Evolutionary conservation across 2,329 filamentous ascomycete species (phyloP).

Genomic region (Clarireedia paspali): DNA sequence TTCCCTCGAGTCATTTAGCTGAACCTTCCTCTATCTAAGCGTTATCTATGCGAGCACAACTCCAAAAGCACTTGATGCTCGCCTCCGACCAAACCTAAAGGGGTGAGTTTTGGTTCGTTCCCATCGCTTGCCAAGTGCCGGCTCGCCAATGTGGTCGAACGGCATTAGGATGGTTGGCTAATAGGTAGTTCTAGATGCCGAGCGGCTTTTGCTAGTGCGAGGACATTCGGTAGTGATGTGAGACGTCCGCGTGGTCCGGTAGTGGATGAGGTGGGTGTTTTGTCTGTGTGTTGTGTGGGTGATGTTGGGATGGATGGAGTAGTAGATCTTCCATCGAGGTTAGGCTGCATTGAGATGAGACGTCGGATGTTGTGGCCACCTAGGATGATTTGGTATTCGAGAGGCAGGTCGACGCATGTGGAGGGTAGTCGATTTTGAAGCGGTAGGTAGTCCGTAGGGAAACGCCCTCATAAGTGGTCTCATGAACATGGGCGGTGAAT

Average conservation of each 20-base stretch:
- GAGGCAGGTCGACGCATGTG: no score
- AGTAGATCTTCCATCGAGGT: no score
- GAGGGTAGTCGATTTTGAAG: no score
- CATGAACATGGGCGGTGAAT: no score
- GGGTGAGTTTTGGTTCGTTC: neutral
- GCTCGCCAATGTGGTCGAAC: neutral
- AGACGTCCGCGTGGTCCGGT: neutral
- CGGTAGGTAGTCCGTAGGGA: no score
- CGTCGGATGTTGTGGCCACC: no score
- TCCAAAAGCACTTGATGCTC: neutral
- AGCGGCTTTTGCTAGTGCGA: neutral
- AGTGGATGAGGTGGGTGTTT: neutral
- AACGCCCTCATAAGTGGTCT: no score
- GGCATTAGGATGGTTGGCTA: neutral
- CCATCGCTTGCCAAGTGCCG: neutral
- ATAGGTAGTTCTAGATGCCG: neutral
- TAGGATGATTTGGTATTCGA: no score
- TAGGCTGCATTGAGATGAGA: no score
- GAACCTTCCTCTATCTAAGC: conserved; percentile 3
- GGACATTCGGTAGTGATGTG: neutral
- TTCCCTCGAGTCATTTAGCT: neutral
- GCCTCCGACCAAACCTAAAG: neutral
- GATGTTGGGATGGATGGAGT: no score
- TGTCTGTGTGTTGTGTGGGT: neutral
- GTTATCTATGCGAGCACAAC: conserved; percentile 7